Evolutionary conservation across 805 yeast genomes (phyloP), one percentile per base, ranked within the genome.

Genomic region (Schizosaccharomyces lindneri): DNA sequence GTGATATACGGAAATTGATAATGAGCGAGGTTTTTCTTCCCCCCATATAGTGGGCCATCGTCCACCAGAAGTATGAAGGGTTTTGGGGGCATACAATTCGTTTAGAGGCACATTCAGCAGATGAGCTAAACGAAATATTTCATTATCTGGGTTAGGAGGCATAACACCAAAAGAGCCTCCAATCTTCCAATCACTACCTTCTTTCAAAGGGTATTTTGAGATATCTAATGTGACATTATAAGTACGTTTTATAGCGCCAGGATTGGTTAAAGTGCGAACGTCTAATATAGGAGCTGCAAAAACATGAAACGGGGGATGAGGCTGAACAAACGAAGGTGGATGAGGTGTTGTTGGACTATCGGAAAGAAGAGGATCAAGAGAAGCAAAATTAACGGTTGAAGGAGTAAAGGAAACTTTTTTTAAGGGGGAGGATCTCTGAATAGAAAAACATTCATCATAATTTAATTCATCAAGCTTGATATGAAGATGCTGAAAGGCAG

Each of bases 11-110:
- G 63, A 60, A 41, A 66, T 63, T 7, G 24, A 48, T 29, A 67
- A n/a, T 17, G 39, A 24, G 4, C 69, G 64, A 1, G 67, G 62
- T 55, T 62, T 60, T 4, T 64, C 68, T 7, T 65, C 69, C 17
- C 67, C 69, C 69, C 69, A 67, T 27, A 67, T 65, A 5, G 69
- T 66, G 1, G 69, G 69, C 69, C 69, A 67, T 4, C 69, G 63
- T 27, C 69, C 69, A 27, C 66, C 63, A 5, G 39, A 43, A 3
- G 69, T 67, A 24, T 29, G 15, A 24, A 67, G 61, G 11, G 46
- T 59, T 5, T 63, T 61, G 24, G 61, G 55, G 7, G 21, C 57
- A 31, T 65, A 63, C 7, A 62, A 43, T 4, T 57, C 59, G 15
- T 46, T 55, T 6, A 9, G 57, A 4, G 64, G 43, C 7, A 65